Conservation (phyloP, 2,329 filamentous ascomycete species). For the Aspergillus pseudoterreus region DNA sequence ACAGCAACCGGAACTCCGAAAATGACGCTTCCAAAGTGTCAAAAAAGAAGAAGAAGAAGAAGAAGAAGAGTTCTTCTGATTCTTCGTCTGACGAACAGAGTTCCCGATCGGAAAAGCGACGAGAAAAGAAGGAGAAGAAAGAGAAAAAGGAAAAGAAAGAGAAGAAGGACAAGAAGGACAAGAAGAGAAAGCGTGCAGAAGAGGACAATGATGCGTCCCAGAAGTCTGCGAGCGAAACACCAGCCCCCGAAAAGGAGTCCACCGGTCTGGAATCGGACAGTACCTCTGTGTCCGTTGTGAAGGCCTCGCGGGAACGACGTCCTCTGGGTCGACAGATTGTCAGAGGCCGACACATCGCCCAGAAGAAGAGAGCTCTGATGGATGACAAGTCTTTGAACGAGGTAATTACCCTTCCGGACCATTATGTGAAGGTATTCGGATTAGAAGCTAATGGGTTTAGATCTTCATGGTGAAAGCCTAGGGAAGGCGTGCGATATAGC, state of each 20-base stretch:
- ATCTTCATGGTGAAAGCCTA: slow-evolving; percentile 35
- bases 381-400: slow-evolving; percentile 82
- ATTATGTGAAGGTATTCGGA: neutral
- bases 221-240: neutral
- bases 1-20: neutral
- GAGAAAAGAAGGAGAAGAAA: slow-evolving; percentile 17
- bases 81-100: neutral
- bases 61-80: too few species aligned
- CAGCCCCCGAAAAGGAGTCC: slow-evolving; percentile 16
- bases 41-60: too few species aligned
- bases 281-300: slow-evolving; percentile 24
- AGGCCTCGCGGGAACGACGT: slow-evolving; percentile 45
- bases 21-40: neutral
- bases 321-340: slow-evolving; percentile 66
- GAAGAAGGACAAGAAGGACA: slow-evolving; percentile 31
- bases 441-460: slow-evolving; percentile 20
- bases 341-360: slow-evolving; percentile 77
- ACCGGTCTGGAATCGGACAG: slow-evolving; percentile 37
- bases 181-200: slow-evolving; percentile 35
- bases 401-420: slow-evolving; percentile 48
- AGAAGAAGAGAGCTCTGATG: slow-evolving; percentile 79
- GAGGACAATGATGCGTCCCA: slow-evolving; percentile 22
- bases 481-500: slow-evolving; percentile 1
- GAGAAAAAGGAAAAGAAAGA: slow-evolving; percentile 21
- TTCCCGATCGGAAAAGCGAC: neutral